Percentiles rank a stretch among this genome's conserved stretches.
These are phyloP conservation scores for Penicillium brasilianum DNA, from an alignment of 2,329 filamentous ascomycete species.

Conservation along the genomic window DNA sequence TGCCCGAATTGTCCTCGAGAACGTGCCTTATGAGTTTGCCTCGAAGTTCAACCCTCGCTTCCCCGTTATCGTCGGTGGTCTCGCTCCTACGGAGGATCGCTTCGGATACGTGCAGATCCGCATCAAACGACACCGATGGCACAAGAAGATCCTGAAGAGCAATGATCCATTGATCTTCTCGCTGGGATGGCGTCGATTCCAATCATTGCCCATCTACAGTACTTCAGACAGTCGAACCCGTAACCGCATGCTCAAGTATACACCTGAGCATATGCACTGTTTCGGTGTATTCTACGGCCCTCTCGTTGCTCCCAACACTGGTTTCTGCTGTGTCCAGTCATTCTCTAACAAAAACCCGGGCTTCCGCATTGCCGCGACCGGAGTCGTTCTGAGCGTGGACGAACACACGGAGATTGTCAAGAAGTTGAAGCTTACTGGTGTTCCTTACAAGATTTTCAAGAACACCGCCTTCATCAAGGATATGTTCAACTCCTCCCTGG, in stretches of 20 bases:
- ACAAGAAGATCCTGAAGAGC: slow-evolving; percentile 98
- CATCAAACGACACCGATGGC: slow-evolving; percentile 97
- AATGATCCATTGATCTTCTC: slow-evolving; percentile 98
- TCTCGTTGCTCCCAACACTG: slow-evolving; percentile 91
- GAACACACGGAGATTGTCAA: slow-evolving; percentile 98
- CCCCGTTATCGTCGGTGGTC: slow-evolving; percentile 87
- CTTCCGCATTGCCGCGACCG: slow-evolving; percentile 92
- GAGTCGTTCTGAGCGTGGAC: slow-evolving; percentile 91
- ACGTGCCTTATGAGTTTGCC: slow-evolving; percentile 89
- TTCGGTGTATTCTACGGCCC: slow-evolving; percentile 95
- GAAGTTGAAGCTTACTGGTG: slow-evolving; percentile 95
- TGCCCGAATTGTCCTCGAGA: slow-evolving; percentile 85
- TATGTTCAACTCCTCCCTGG: slow-evolving; percentile 92
- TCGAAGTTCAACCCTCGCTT: slow-evolving; percentile 78
- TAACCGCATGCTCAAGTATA: slow-evolving; percentile 98
- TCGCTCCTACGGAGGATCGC: slow-evolving; percentile 90
- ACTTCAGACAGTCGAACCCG: slow-evolving; percentile 91
- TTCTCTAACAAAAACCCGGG: slow-evolving; percentile 83
- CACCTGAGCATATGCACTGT: slow-evolving; percentile 99
- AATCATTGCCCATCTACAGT: slow-evolving; percentile 89
- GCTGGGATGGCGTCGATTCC: slow-evolving; percentile 93
- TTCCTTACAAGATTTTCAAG: slow-evolving; percentile 97
- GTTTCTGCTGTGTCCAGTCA: slow-evolving; percentile 91
- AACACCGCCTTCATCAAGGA: slow-evolving; percentile 99
- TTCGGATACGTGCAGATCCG: slow-evolving; percentile 95